Base-by-base conservation (phyloP, 164 flowering plant genomes). In the Akebia trifoliata region DNA sequence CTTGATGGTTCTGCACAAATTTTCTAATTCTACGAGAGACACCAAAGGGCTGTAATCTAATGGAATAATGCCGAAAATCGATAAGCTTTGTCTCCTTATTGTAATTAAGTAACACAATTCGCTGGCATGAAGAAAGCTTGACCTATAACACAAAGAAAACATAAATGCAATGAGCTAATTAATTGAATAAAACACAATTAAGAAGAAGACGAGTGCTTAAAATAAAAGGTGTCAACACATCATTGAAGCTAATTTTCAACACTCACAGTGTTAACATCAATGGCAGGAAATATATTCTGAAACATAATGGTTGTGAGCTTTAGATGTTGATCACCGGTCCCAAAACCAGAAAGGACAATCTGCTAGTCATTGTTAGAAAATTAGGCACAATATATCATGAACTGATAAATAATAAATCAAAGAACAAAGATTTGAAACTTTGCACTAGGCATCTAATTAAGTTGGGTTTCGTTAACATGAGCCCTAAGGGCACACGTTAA, bases 341-440 rank as follows among this genome's bases (percentile, higher is more conserved):
- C 92, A 71, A 92, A 92, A 56, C 98, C 98, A 63, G 98, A 90
- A 56, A 92, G 91, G 52, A 89, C 97, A 76, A 92, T 87, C 98
- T 92, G 82, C 60, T 29, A 71, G 36, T 26, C 50, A 20, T 28
- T 12, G 17, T 61, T 34, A 18, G 30, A 6, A 34, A 35, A 28
- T 50, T 48, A 58, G 57, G 28, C 35, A 44, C 32, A 62, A 57
- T 8, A 49, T 40, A 54, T 24, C 6, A 1, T 10, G 3, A 21
- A 14, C 22, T 6, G 9, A 18, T 12, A 24, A 12, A 36, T 54
- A 11, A 21, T 25, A n/a, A 8, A 20, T 4, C 15, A 0, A 25
- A 9, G 14, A 25, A 15, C 15, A 11, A 11, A n/a, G 39, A 18
- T 22, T 37, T 22, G 4, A 54, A 50, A n/a, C n/a, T n/a, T n/a